Percentiles rank a stretch among this genome's conserved stretches.
phyloP scores from a whole-genome alignment of 1,139 yeast species.

The Hemisphaericaspora xylanilytica region DNA sequence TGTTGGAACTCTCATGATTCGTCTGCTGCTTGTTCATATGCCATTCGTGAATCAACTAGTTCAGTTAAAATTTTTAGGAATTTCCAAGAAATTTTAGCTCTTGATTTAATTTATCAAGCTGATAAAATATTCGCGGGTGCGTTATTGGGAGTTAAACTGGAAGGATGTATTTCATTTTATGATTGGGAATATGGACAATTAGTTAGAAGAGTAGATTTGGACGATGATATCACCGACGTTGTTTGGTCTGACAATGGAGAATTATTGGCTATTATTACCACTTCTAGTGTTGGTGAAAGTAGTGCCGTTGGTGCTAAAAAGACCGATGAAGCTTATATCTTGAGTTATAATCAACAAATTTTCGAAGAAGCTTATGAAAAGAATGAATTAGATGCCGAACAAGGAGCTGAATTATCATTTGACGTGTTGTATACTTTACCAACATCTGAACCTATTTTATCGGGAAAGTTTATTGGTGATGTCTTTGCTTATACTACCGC shows the following conservation, averaged over 20 bases:
- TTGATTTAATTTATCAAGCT: conserved; percentile 70
- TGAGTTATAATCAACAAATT: conserved; percentile 66
- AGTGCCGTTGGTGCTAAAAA: conserved; percentile 25
- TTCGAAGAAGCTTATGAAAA: conserved; percentile 63
- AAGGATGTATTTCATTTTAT: conserved; percentile 79
- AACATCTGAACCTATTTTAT: conserved; percentile 66
- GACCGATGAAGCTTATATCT: conserved; percentile 71
- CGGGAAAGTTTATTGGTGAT: conserved; percentile 97
- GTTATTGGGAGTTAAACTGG: conserved; percentile 75
- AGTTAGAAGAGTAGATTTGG: conserved; percentile 81
- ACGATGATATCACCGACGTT: conserved; percentile 69
- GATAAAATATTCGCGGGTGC: conserved; percentile 87
- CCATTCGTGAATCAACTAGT: conserved; percentile 69
- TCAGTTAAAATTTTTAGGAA: conserved; percentile 73
- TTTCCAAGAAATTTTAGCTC: conserved; percentile 71
- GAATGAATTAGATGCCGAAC: conserved; percentile 68
- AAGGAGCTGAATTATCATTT: conserved; percentile 84
- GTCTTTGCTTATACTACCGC: conserved; percentile 87
- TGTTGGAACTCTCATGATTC: conserved; percentile 86
- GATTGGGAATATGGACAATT: conserved; percentile 90
- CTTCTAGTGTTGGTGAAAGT: conserved; percentile 29
- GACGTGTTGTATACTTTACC: conserved; percentile 80
- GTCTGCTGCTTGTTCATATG: conserved; percentile 69
- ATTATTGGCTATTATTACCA: conserved; percentile 72
- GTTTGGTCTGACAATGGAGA: conserved; percentile 96